Base-by-base conservation (phyloP, 2,329 filamentous ascomycete genomes). In the Ceratocystiopsis brevicomis region DNA sequence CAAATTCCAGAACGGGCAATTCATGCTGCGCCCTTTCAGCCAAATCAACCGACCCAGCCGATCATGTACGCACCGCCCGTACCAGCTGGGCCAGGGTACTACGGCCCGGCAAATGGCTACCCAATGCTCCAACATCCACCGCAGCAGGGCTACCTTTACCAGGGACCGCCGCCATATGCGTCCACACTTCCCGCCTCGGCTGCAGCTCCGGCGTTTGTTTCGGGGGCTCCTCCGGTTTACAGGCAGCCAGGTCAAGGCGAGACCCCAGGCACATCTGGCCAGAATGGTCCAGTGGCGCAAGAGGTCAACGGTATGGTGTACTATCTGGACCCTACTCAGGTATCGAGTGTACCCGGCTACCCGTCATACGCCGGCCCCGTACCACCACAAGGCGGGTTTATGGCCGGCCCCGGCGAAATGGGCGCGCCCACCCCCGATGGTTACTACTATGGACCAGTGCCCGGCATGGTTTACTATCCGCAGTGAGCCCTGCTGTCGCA, bases 241-340 rank as follows among this genome's bases (percentile, higher is more conserved):
- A 54, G 56, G 50, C 61, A 65, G 37, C 60, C 63, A 33, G 54
- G 54, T 13, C 70, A 66, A 45, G 52, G 57, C 52, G 56, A 68
- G 49, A 47, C 55, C 42, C 37, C 54, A 38, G 46, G 50, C 25
- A 52, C 41, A 1, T 40, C 57, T n/a, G 30, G 73, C 65, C 16
- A 71, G 66, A 49, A 58, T 76, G 37, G 71, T 80, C 25, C 25
- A 30, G 25, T 30, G 40, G 84, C 85, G 0, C 87, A 95, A 58
- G 88, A 96, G 63, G 78, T 79, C 49, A 93, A 94, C 52, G 90
- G 90, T 48, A 96, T 92, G 72, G 86, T 94, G 1, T 96, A 93
- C 59, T 98, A 94, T 57, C 87, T 86, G 53, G 82, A 93, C 55
- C 71, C 83, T 9, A 70, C 77, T n/a, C 79, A 86, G 55, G 64